Evolutionary conservation across 2,329 filamentous ascomycete species (phyloP).

Genomic region (Akanthomyces lecanii): DNA sequence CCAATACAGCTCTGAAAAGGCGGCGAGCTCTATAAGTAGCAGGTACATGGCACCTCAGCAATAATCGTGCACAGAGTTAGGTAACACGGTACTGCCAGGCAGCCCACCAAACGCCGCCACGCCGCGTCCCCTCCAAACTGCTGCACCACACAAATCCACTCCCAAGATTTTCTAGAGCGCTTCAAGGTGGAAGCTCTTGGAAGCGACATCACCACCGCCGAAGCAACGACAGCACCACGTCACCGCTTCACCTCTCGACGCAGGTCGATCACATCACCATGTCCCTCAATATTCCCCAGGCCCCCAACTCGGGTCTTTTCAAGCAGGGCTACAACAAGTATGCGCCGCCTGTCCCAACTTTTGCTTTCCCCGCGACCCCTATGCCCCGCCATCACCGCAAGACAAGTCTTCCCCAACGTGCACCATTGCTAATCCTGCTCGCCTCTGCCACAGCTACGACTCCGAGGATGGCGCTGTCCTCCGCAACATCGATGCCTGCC

Average conservation of each 20-base stretch:
- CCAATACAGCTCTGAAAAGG: background rate
- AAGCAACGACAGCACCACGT: constrained; percentile 15
- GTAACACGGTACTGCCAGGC: background rate
- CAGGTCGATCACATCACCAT: constrained; percentile 44
- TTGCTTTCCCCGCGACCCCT: constrained; percentile 24
- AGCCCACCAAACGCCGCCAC: constrained; percentile 7
- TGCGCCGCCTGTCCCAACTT: constrained; percentile 32
- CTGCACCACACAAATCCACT: constrained; percentile 13
- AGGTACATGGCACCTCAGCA: background rate
- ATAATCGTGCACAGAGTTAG: background rate
- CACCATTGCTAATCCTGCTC: constrained; percentile 19
- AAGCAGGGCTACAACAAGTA: constrained; percentile 97
- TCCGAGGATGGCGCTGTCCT: constrained; percentile 98
- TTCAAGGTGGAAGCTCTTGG: constrained; percentile 17
- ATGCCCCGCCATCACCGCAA: constrained; percentile 19
- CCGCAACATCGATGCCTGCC: constrained; percentile 97
- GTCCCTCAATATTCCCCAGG: constrained; percentile 94
- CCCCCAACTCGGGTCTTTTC: constrained; percentile 90
- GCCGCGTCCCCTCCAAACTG: constrained; percentile 1
- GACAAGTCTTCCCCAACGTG: constrained; percentile 1
- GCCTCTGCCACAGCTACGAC: constrained; percentile 68
- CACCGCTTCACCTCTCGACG: constrained; percentile 13
- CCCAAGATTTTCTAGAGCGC: constrained; percentile 16
- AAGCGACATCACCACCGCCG: constrained; percentile 16
- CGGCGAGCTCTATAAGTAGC: constrained; percentile 7